phyloP scores from a whole-genome alignment of 2,329 filamentous ascomycete species.

The Tolypocladium endophyticum region DNA sequence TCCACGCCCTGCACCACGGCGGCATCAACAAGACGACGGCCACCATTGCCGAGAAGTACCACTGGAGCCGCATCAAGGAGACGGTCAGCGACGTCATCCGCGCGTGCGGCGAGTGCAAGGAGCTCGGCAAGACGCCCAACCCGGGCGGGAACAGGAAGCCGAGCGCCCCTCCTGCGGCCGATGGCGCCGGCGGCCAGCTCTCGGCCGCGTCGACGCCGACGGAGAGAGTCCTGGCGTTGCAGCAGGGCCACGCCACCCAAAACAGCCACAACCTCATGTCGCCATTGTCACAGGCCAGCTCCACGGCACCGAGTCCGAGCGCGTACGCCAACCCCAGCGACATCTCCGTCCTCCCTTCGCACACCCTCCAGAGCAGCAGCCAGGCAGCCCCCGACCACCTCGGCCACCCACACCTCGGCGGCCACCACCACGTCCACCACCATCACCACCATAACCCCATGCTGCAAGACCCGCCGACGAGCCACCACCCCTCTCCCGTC shows the following conservation, averaged over 20 bases:
- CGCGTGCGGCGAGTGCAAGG: conserved; percentile 84
- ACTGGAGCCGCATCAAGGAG: conserved; percentile 97
- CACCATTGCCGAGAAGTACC: conserved; percentile 83
- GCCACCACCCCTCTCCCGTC: conserved; percentile 19
- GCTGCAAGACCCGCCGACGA: conserved; percentile 18
- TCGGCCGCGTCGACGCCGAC: conserved; percentile 1
- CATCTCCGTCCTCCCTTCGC: conserved; percentile 31
- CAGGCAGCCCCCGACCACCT: conserved; percentile 11
- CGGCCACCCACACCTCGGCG: conserved; percentile 10
- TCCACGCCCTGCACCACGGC: conserved; percentile 68
- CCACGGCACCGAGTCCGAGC: conserved; percentile 16
- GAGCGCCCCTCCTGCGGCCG: not conserved
- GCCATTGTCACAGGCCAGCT: conserved; percentile 13
- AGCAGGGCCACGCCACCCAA: conserved; percentile 17
- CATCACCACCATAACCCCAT: conserved; percentile 23
- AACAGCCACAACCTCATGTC: conserved; percentile 14
- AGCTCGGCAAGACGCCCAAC: conserved; percentile 49
- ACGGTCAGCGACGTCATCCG: conserved; percentile 91
- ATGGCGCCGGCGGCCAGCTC: not conserved
- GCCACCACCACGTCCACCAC: conserved; percentile 8
- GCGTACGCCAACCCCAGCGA: conserved; percentile 37
- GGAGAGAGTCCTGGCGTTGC: conserved; percentile 16
- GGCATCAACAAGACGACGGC: conserved; percentile 99
- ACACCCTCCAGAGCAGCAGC: conserved; percentile 13
- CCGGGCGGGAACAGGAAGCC: conserved; percentile 14